Evolutionary conservation across 257 asterid genomes (phyloP), one percentile per base, ranked within the genome.

Genomic region (Jaltomata sinuosa): DNA sequence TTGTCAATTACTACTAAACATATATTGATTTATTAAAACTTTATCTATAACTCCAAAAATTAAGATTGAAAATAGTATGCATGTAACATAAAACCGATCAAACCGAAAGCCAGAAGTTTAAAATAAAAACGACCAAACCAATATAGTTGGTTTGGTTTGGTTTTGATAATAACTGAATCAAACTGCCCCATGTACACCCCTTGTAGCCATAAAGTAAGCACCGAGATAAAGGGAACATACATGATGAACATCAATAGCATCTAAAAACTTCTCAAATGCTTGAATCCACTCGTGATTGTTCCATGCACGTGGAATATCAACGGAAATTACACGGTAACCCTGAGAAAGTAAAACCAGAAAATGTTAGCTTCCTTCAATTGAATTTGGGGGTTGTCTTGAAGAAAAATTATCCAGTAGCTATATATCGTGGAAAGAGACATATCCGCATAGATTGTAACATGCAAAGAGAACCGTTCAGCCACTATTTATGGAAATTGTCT

Each of bases 281-380:
- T 91, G 97, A 88, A 95, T 85, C 99, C 99, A 97, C 87, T 97
- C 99, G 7, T 89, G 92, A 85, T 94, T 92, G 92, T 91, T 94
- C 99, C 99, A 95, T 67, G 90, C 96, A 52, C 97, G 86, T 32
- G 99, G 98, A 91, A 97, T 97, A 89, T 97, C 99, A 84, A 97
- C 92, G 52, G 99, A 95, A 85, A 97, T 95, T 82, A 97, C 91
- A 68, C 98, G 98, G 89, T 94, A 95, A 81, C 98, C 98, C 99
- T 97, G 98, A 83, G 42, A 83, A 45, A 32, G 62, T 84, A 86
- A 86, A 74, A 27, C 21, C 61, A 62, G 71, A 69, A 74, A 82
- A 84, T 2, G 12, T 38, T 62, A 55, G 64, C 42, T 85, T 84
- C 31, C 57, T 72, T 84, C 81, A 69, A 68, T 45, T 68, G 83